phyloP scores from a whole-genome alignment of 2,329 filamentous ascomycete genomes.

The Biscogniauxia marginata region DNA sequence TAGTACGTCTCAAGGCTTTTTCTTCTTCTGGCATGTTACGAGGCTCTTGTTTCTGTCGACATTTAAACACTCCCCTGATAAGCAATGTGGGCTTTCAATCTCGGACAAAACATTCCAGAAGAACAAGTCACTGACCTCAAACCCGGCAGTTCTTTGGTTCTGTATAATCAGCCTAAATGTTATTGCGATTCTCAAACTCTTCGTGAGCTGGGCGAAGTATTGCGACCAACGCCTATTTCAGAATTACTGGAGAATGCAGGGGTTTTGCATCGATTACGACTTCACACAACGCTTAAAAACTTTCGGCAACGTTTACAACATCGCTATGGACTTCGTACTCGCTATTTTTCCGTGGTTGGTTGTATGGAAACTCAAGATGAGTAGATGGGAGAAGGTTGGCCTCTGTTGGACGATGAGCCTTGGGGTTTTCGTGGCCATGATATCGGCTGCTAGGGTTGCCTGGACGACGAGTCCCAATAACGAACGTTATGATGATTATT shows the following conservation, averaged over 20 bases:
- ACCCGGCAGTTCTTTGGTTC: slow-evolving; percentile 29
- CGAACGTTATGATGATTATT: slow-evolving; percentile 40
- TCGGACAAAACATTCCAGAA: neutral
- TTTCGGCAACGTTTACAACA: slow-evolving; percentile 43
- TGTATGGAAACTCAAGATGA: slow-evolving; percentile 48
- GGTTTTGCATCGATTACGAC: slow-evolving; percentile 6
- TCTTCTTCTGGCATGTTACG: neutral
- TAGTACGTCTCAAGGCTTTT: neutral
- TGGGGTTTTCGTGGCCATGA: slow-evolving; percentile 45
- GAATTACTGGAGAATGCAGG: slow-evolving; percentile 6
- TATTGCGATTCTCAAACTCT: slow-evolving; percentile 18
- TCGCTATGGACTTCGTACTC: slow-evolving; percentile 53
- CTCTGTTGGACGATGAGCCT: slow-evolving; percentile 51
- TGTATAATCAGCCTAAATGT: slow-evolving; percentile 35
- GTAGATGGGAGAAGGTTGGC: slow-evolving; percentile 46
- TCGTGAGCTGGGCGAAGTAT: slow-evolving; percentile 20
- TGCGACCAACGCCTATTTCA: slow-evolving; percentile 11
- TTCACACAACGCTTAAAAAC: slow-evolving; percentile 10
- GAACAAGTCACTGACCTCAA: neutral
- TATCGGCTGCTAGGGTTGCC: slow-evolving; percentile 45
- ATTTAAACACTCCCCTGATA: neutral
- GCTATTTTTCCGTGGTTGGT: slow-evolving; percentile 50
- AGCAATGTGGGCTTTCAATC: neutral
- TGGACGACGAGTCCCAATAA: slow-evolving; percentile 49
- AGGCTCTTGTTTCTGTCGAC: neutral